Evolutionary conservation across 352 stramenopile species (phyloP).

Genomic region (Globisporangium parvum): DNA sequence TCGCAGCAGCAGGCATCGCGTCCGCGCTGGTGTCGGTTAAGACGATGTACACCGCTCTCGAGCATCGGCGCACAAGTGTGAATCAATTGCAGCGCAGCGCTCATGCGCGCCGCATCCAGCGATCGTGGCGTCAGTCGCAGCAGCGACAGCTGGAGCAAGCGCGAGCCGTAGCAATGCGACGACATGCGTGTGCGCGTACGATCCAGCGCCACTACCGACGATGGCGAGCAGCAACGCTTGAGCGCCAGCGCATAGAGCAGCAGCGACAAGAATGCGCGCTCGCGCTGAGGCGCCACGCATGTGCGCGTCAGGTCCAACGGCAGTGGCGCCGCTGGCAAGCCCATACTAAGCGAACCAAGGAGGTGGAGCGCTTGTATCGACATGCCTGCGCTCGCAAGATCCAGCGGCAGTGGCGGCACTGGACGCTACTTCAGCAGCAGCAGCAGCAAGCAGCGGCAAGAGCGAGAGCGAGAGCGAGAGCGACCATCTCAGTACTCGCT

Average conservation of each 20-base stretch:
- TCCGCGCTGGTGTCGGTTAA: constrained; percentile 10
- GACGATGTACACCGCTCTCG: constrained; percentile 6
- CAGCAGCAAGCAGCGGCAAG: too few species aligned
- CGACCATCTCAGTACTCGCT: not conserved
- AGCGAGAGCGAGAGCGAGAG: not conserved
- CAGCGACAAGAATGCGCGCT: not conserved
- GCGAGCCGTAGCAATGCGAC: constrained; percentile 1
- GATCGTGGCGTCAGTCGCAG: constrained; percentile 14
- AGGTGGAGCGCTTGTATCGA: too few species aligned
- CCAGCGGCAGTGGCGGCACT: too few species aligned
- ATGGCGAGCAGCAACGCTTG: not conserved
- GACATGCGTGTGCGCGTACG: not conserved
- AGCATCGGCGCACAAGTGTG: constrained; percentile 11
- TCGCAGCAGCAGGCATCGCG: constrained; percentile 9
- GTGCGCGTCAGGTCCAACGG: constrained; percentile 3
- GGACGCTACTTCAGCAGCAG: too few species aligned
- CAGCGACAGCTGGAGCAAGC: not conserved
- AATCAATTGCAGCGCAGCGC: constrained; percentile 12
- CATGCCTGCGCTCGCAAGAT: too few species aligned
- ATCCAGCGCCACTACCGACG: constrained; percentile 16
- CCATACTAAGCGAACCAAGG: too few species aligned
- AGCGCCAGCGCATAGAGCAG: not conserved
- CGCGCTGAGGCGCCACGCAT: not conserved
- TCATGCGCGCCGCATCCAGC: not conserved
- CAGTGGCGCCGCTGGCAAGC: constrained; percentile 4